A percentile compares a stretch with the other conserved stretches of the same genome.
These are phyloP conservation scores for Mallotus repandus DNA, from an alignment of 441 rosid species.

Conservation along the genomic window DNA sequence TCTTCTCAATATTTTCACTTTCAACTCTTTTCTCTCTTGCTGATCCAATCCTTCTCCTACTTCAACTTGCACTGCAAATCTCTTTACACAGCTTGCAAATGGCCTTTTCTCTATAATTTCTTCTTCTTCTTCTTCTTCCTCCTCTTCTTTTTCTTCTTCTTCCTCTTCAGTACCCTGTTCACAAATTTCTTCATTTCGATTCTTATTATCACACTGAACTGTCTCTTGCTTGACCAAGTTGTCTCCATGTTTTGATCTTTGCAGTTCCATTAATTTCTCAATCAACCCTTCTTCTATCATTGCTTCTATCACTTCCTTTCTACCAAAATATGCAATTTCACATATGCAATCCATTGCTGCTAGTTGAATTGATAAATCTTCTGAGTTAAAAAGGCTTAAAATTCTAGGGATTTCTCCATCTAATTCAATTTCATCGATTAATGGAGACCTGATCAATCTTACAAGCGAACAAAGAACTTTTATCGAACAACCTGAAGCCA, in stretches of 20 bases:
- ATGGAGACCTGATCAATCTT: slow-evolving; percentile 38
- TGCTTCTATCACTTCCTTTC: slow-evolving; percentile 49
- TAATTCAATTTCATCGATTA: slow-evolving; percentile 49
- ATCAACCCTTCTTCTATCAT: slow-evolving; percentile 42
- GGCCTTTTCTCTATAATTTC: slow-evolving; percentile 2
- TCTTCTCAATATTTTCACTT: slow-evolving; percentile 43
- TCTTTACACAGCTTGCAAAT: slow-evolving; percentile 39
- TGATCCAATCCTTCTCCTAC: slow-evolving; percentile 47
- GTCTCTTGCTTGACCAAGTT: neutral
- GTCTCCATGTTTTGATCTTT: slow-evolving; percentile 31
- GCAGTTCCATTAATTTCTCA: slow-evolving; percentile 44
- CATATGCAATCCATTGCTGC: slow-evolving; percentile 43
- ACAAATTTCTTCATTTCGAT: neutral
- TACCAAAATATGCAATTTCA: slow-evolving; percentile 47
- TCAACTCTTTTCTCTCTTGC: slow-evolving; percentile 40
- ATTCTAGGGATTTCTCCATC: slow-evolving; percentile 43
- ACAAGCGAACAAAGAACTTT: slow-evolving; percentile 39
- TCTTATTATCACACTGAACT: neutral
- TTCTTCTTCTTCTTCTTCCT: neutral
- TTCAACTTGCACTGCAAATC: slow-evolving; percentile 54
- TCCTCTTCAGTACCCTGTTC: neutral
- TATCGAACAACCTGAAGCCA: slow-evolving; percentile 39
- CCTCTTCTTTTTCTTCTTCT: neutral
- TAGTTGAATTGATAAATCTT: slow-evolving; percentile 20
- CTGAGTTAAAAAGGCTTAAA: slow-evolving; percentile 31